Base-by-base conservation (phyloP, 768 basidiomycete genomes). In the Boletellus ananas region DNA sequence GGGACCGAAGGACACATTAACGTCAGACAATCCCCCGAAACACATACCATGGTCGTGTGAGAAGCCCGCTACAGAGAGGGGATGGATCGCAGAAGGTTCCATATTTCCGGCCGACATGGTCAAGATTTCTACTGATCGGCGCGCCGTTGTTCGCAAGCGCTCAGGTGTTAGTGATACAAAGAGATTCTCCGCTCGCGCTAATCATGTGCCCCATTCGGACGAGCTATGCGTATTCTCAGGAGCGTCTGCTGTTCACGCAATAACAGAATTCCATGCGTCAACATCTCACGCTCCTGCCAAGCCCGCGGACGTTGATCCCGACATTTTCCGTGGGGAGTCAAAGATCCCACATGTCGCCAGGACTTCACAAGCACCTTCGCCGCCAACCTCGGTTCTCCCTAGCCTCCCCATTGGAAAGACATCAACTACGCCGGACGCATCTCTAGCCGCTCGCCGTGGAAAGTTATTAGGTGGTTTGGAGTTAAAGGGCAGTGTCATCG, bases 401-500 rank as follows among this genome's bases (percentile, higher is more conserved):
- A 45, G 29, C 16, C 20, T 39, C 2, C 25, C 11, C 31, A 48
- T 21, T 31, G 38, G 34, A 29, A 46, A 38, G 27, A 38, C 42
- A 31, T 27, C 38, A 49, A 34, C 23, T 36, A 34, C 31, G 18
- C 64, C 33, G 36, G 51, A 33, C 16, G 61, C 23, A 14, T 64
- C 74, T 7, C 49, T 76, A 11, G 73, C 75, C 20, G 51, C 68
- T 35, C 75, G 72, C 14, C 68, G 74, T 31, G 74, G 74, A 37
- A 64, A 66, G 59, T 61, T 65, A 33, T 51, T 67, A 4, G 69
- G 64, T 18, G 42, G 56, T 17, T 53, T 74, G 34, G 67, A 47
- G 47, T 49, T 55, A 49, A 68, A 48, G 40, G 52, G 39, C 16
- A 37, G 31, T 35, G 57, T 49, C 34, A 55, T 58, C 38, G 50